Base-by-base conservation (phyloP, 1,284 basidiomycete species). In the Thecaphora thlaspeos region DNA sequence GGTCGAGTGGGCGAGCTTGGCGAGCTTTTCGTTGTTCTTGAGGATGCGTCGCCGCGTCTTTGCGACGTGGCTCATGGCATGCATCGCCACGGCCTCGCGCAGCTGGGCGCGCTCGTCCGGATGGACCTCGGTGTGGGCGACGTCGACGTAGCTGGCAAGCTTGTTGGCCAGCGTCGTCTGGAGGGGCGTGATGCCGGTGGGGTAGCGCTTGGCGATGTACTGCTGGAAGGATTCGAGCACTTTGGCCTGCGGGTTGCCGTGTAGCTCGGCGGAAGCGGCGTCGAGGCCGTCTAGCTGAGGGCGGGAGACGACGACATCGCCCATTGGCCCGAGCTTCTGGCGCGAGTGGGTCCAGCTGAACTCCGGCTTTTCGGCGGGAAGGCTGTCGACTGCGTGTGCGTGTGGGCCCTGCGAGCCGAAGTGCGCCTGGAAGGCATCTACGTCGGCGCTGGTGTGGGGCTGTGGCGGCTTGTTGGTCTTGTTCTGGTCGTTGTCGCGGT, bases 1-100 rank as follows among this genome's bases (percentile, higher is more conserved):
- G 34, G 82, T 79, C 54, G 81, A 80, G 15, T 60, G 44, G 18
- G 72, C 60, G 22, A 70, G 58, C 34, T 73, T 70, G 8, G 76
- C 83, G 14, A 97, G 83, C 42, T 87, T 86, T 68, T 96, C 91
- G 73, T 96, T 97, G 79, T 94, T 95, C 76, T 93, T 93, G 17
- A 96, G 82, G n/a, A 98, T 84, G 9, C 86, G 83, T 14, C 88
- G 85, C n/a, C 94, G 88, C 62, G 93, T 96, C 82, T 92, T 95
- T 41, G 56, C 51, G 10, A 75, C 43, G 45, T 76, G 75, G 42
- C 69, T 70, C 55, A 74, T 65, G 44, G 68, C 59, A 39, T 75
- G 73, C 60, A 68, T 61, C 12, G 68, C 65, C 7, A 68, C 32
- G 3, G 53, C 52, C 22, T 65, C 43, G 21, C 72, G 57, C 19